phyloP scores from a whole-genome alignment of 345 rosid genomes.

The Cardamine chenopodiifolia region DNA sequence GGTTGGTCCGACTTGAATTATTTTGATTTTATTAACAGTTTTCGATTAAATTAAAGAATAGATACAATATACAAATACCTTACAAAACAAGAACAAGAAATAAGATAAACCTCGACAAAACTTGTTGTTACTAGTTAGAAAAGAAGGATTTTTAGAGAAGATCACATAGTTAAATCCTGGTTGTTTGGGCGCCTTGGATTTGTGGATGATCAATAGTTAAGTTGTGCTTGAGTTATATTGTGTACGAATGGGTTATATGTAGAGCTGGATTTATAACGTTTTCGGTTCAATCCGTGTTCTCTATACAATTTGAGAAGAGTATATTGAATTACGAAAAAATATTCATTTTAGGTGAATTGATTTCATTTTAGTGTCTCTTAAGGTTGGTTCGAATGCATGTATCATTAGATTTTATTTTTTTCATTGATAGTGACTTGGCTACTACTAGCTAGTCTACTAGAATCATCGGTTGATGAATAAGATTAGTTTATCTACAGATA shows the following conservation, averaged over 20 bases:
- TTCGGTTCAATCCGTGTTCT: neutral
- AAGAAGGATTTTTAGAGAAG: too few relatives aligned
- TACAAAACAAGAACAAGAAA: too few relatives aligned
- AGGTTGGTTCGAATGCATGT: constrained; percentile 6
- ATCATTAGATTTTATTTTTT: neutral
- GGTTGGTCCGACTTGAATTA: constrained; percentile 18
- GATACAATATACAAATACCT: too few relatives aligned
- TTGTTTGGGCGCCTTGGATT: too few relatives aligned
- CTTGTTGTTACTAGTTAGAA: too few relatives aligned
- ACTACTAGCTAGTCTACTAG: constrained; percentile 16
- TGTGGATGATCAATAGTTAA: too few relatives aligned
- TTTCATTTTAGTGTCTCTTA: constrained; percentile 14
- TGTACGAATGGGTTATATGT: neutral
- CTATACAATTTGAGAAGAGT: neutral
- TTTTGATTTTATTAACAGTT: too few relatives aligned
- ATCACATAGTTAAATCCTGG: too few relatives aligned
- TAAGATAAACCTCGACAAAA: too few relatives aligned
- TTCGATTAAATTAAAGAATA: too few relatives aligned
- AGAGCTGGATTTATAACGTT: neutral
- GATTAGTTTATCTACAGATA: neutral
- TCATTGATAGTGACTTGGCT: neutral
- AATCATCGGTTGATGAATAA: constrained; percentile 4
- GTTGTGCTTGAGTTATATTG: too few relatives aligned
- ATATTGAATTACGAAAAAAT: neutral
- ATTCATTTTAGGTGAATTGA: neutral